Percentiles rank a stretch among this genome's conserved stretches.
phyloP scores from a whole-genome alignment of 2,329 filamentous ascomycete genomes.

The Pyricularia pennisetigena region DNA sequence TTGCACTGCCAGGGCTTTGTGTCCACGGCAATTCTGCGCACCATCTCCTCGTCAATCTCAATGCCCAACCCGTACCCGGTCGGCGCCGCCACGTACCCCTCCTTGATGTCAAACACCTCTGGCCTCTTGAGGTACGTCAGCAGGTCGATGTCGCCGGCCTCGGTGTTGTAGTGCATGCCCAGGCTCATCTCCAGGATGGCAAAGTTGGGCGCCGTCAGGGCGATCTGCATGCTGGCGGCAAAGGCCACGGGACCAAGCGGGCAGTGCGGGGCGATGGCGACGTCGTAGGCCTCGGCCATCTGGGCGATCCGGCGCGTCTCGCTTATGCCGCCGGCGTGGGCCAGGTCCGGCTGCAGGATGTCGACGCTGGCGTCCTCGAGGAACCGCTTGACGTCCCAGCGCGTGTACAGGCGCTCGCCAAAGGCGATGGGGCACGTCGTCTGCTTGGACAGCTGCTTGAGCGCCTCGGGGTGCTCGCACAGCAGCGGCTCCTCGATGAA shows the following conservation, averaged over 20 bases:
- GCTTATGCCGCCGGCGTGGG: conserved; percentile 54
- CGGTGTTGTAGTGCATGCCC: conserved; percentile 59
- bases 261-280: conserved; percentile 55
- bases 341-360: conserved; percentile 55
- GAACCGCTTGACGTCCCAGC: conserved; percentile 58
- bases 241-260: conserved; percentile 57
- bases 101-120: conserved; percentile 45
- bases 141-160: conserved; percentile 38
- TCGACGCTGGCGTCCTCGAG: conserved; percentile 53
- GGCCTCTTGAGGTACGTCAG: conserved; percentile 51
- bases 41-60: conserved; percentile 52
- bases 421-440: conserved; percentile 54
- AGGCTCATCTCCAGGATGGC: conserved; percentile 61
- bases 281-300: conserved; percentile 58
- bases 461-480: conserved; percentile 48
- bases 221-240: conserved; percentile 55
- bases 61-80: conserved; percentile 48
- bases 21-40: conserved; percentile 39
- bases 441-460: conserved; percentile 44
- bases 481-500: conserved; percentile 61
- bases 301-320: conserved; percentile 52
- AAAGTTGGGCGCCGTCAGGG: conserved; percentile 44
- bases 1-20: conserved; percentile 44
- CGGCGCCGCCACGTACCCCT: conserved; percentile 45
- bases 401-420: conserved; percentile 53